Conservation (phyloP, 176 grass and related monocot genomes). For the Saccharum spontaneum region DNA sequence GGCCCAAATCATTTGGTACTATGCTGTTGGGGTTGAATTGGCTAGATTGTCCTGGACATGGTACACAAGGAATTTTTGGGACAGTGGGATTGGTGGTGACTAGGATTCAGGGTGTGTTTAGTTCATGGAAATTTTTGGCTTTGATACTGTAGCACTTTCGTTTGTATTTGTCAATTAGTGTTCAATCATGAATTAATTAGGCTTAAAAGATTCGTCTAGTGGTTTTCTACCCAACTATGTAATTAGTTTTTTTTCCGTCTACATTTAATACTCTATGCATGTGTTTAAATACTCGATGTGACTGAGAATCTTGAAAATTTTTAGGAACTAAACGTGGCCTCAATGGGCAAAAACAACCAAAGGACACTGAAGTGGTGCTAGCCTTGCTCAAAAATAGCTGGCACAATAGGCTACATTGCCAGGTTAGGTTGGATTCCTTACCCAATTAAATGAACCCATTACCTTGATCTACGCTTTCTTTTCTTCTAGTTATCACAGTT, state of each 20-base stretch:
- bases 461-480: slow-evolving; percentile 5
- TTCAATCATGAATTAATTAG: too few species aligned
- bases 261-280: too few species aligned
- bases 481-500: slow-evolving; percentile 11
- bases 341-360: neutral
- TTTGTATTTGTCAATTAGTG: too few species aligned
- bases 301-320: too few species aligned
- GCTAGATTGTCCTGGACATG: slow-evolving; percentile 1
- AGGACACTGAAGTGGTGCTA: neutral
- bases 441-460: neutral
- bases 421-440: slow-evolving; percentile 29
- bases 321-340: too few species aligned
- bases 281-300: too few species aligned
- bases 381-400: neutral
- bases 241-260: too few species aligned
- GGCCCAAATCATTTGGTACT: neutral
- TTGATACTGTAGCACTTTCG: too few species aligned
- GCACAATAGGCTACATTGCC: neutral
- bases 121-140: too few species aligned
- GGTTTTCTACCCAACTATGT: too few species aligned
- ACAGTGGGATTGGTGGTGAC: neutral
- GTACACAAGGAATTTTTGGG: slow-evolving; percentile 1
- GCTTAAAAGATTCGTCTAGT: too few species aligned
- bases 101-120: too few species aligned
- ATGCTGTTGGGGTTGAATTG: neutral